Base-by-base conservation (phyloP, 495 filamentous ascomycete species). In the Friedmanniomyces endolithicus region DNA sequence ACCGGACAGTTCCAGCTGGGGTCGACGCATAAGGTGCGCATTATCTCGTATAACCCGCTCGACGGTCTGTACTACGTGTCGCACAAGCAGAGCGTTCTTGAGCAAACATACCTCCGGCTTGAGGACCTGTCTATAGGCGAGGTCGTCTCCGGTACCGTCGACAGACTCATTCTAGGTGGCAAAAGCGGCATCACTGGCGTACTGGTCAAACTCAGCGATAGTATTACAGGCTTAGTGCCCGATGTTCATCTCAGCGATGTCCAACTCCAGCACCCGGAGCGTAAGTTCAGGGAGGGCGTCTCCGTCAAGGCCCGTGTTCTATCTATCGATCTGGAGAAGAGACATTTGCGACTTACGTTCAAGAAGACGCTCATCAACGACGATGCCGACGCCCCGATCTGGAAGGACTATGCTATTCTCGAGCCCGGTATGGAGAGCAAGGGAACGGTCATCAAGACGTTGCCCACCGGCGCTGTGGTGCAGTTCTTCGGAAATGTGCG, bases 281-380 rank as follows among this genome's bases (percentile, higher is more conserved):
- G 86, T 70, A 97, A 94, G 65, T 98, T 96, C 73, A 80, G 82
- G 45, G 88, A 89, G 68, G 92, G 90, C 1, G 76, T 85, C 67
- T 78, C 83, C 44, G 81, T 98, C 48, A 92, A 84, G 50, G 81
- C 83, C 31, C 78, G 89, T 49, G 86, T 98, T 40, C 72, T 98
- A 23, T 94, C 88, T 1, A 84, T 80, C 12, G 79, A 95, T 63
- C 71, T 81, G 0, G 72, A 80, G 37, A 92, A 84, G 70, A 79
- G 83, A 48, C 84, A 87, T 57, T 74, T 96, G 39, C 81, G 83
- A n/a, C 71, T 98, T 57, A 95, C 92, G 0, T 63, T 98, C 56
- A 97, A 96, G 73, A 98, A 96, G 73, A 86, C 83, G 19, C 75
- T 98, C 48, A 77, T 98, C 58, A 94, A 95, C 70, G 90, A 85